Conservation (phyloP, 768 basidiomycete genomes). For the Rhodotorula babjevae region DNA sequence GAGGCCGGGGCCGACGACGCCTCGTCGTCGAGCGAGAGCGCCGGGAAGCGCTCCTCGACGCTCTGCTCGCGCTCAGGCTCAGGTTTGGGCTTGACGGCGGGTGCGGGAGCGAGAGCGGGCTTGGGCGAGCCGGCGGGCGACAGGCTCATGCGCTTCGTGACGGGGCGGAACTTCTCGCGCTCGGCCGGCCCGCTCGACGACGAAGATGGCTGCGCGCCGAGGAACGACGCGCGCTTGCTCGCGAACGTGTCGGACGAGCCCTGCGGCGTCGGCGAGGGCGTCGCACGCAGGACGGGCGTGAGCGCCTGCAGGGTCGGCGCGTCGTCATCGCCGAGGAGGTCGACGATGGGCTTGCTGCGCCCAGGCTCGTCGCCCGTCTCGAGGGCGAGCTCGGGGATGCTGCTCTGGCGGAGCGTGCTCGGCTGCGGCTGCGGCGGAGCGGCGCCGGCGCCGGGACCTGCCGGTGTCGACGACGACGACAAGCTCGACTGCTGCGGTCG, state of each 20-base stretch:
- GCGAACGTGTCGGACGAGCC: conserved; percentile 2
- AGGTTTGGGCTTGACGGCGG: too few relatives aligned
- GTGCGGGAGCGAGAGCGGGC: not conserved
- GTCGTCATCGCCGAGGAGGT: conserved; percentile 27
- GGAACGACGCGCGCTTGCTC: conserved; percentile 17
- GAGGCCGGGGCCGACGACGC: not conserved
- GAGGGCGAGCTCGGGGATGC: conserved; percentile 23
- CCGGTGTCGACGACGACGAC: not conserved
- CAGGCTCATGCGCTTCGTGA: conserved; percentile 3
- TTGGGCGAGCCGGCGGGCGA: not conserved
- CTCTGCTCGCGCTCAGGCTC: conserved; percentile 1
- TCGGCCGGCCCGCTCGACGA: not conserved
- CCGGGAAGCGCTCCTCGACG: conserved; percentile 35
- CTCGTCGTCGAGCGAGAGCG: conserved; percentile 4
- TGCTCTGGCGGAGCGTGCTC: conserved; percentile 5
- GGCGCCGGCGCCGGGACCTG: not conserved
- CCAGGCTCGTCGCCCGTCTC: not conserved
- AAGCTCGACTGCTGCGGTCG: not conserved
- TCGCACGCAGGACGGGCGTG: not conserved
- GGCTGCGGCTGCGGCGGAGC: not conserved
- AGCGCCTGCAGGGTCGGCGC: not conserved
- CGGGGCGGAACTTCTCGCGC: conserved; percentile 36
- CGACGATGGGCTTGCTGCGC: not conserved
- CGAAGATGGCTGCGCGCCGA: not conserved
- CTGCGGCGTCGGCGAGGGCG: not conserved